Evolutionary conservation across 371 early-diverging fungal genomes (phyloP), one percentile per base, ranked within the genome.

Genomic region (Mortierella sp.): DNA sequence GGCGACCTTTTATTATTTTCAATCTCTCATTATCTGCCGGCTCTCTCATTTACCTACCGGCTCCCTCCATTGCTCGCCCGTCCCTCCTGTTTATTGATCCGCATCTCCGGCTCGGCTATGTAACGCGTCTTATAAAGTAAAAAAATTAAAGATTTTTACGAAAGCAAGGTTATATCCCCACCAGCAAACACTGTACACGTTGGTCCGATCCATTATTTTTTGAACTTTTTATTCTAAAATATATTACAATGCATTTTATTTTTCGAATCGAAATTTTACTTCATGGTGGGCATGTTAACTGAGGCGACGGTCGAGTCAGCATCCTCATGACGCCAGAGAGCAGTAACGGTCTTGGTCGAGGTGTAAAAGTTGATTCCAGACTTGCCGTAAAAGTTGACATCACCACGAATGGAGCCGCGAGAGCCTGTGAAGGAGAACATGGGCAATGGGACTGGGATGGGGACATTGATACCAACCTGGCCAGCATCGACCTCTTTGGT

Each of bases 401-500:
- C 99, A 54, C 99, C 99, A 65, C 91, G 87, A 75, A 98, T 97
- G 69, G 96, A 95, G 18, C 94, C 98, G 68, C 96, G 91, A 68
- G 93, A 92, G 12, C 98, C 99, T n/a, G 99, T 98, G 88, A 96
- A 94, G 61, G 96, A 94, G 90, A 98, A 98, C 93, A 97, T 96
- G 67, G 99, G 99, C 73, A 98, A 89, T 18, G 99, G 99, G 14
- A 98, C 99, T 16, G 99, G 99, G 66, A 87, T 87, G 45, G 87
- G 87, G n/a, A 85, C 84, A 63, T 87, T 87, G 70, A 87, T 77
- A 70, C 86, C 86, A 16, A 96, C 90, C 87, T 98, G 97, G 26
- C 99, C 99, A 32, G 94, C 96, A 84, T 97, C 96, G 68, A 97
- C 92, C 73, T 97, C 94, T 47, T 91, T 88, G 77, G 92, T 88